These are phyloP conservation scores for Pochonia chlamydosporia DNA, from an alignment of 2,329 filamentous ascomycete species.

Conservation along the genomic window DNA sequence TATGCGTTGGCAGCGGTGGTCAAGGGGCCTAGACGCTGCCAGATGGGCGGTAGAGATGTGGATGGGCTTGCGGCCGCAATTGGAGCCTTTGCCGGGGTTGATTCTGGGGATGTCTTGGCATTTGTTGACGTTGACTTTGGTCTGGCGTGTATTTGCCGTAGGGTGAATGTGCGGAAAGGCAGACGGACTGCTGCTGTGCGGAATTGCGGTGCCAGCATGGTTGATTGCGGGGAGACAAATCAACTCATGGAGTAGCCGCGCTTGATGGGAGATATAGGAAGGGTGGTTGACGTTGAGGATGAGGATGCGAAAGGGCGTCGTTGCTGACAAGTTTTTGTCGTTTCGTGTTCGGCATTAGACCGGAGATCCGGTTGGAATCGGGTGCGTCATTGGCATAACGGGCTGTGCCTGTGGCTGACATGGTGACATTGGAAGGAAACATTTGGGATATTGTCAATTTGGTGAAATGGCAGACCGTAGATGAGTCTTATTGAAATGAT, in stretches of 20 bases:
- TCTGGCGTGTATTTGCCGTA: not conserved
- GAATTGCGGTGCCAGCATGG: not conserved
- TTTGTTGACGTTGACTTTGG: not conserved
- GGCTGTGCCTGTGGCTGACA: not conserved
- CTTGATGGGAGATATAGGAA: no score
- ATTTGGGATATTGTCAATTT: no score
- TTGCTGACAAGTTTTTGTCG: not conserved
- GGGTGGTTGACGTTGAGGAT: not conserved
- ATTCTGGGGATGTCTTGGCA: not conserved
- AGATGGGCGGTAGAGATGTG: slow-evolving; percentile 30
- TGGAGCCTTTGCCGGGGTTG: not conserved
- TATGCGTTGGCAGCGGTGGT: slow-evolving; percentile 54
- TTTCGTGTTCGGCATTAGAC: slow-evolving; percentile 2
- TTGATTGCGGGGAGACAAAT: not conserved
- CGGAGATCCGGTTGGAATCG: not conserved
- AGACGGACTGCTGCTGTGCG: not conserved
- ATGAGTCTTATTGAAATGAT: no score
- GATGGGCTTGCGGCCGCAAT: not conserved
- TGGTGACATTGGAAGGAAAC: not conserved
- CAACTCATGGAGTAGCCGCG: no score
- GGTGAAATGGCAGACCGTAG: no score
- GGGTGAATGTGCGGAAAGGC: not conserved
- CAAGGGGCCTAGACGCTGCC: slow-evolving; percentile 53
- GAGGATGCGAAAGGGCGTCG: not conserved
- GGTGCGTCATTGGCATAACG: not conserved